Percentiles rank a stretch among this genome's conserved stretches.
phyloP scores from a whole-genome alignment of 2,329 filamentous ascomycete species.

The Arthrinium phaeospermum region DNA sequence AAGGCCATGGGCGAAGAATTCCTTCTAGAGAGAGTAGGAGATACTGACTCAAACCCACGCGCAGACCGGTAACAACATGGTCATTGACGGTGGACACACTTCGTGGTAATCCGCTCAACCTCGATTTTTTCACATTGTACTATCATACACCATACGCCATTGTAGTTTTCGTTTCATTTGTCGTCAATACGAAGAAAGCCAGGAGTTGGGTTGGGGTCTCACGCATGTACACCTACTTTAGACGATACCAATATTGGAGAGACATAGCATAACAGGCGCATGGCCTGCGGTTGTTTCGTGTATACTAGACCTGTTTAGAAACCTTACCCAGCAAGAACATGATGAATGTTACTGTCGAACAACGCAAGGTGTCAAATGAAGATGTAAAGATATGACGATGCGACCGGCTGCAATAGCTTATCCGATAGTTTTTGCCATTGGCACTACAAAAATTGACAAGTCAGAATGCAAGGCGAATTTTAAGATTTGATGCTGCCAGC shows the following conservation, averaged over 20 bases:
- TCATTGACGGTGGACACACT: constrained; percentile 32
- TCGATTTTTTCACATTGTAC: neutral
- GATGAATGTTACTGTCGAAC: too few relatives aligned
- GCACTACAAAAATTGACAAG: neutral
- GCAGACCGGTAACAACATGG: constrained; percentile 29
- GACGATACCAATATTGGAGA: neutral
- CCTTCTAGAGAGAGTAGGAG: neutral
- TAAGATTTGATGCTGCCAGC: neutral
- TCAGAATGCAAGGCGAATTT: neutral
- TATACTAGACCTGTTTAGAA: neutral
- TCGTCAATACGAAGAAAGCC: neutral
- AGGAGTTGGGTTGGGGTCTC: neutral
- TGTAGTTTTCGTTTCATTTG: neutral
- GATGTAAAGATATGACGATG: neutral
- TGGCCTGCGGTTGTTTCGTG: neutral
- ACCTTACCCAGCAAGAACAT: neutral
- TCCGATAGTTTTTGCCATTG: neutral
- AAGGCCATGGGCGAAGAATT: neutral
- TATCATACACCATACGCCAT: too few relatives aligned
- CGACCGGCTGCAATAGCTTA: neutral
- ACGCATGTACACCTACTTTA: neutral
- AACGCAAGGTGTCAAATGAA: neutral
- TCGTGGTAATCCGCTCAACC: constrained; percentile 18
- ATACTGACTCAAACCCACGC: neutral
- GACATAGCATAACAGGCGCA: neutral